These are phyloP conservation scores for Aciculosporium take DNA, from an alignment of 2,329 filamentous ascomycete species.

Conservation along the genomic window DNA sequence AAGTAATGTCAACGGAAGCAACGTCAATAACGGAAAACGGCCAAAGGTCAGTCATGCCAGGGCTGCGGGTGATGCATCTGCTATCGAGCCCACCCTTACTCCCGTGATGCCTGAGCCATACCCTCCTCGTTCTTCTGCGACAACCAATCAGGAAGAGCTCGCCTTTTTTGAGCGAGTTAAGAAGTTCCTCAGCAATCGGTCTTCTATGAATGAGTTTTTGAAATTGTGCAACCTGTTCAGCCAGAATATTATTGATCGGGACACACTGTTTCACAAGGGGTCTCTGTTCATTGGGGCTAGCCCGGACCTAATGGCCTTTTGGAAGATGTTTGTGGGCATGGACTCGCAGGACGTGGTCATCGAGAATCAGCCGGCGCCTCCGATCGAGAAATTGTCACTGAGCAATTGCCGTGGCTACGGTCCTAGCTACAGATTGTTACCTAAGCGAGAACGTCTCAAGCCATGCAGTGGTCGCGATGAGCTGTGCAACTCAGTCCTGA, in stretches of 20 bases:
- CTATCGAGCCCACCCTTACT: slow-evolving; percentile 74
- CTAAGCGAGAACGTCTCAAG: slow-evolving; percentile 80
- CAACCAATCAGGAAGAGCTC: slow-evolving; percentile 73
- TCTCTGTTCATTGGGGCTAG: slow-evolving; percentile 78
- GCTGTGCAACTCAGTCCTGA: slow-evolving; percentile 82
- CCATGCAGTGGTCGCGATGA: slow-evolving; percentile 89
- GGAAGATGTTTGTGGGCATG: slow-evolving; percentile 70
- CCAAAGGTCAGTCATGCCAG: slow-evolving; percentile 61
- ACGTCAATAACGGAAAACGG: slow-evolving; percentile 40
- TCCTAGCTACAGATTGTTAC: slow-evolving; percentile 85
- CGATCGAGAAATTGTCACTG: slow-evolving; percentile 71
- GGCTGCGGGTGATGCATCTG: slow-evolving; percentile 40
- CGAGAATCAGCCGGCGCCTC: slow-evolving; percentile 62
- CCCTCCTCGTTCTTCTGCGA: slow-evolving; percentile 55
- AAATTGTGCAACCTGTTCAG: slow-evolving; percentile 95
- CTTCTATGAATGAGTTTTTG: slow-evolving; percentile 85
- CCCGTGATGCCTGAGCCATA: slow-evolving; percentile 81
- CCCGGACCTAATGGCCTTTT: slow-evolving; percentile 75
- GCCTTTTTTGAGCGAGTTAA: slow-evolving; percentile 93
- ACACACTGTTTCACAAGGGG: slow-evolving; percentile 69
- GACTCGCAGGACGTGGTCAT: slow-evolving; percentile 65
- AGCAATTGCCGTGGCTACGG: slow-evolving; percentile 93
- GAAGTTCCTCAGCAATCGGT: slow-evolving; percentile 88
- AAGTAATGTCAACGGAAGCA: slow-evolving; percentile 22
- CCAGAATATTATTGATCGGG: slow-evolving; percentile 79